These are phyloP conservation scores for Silybum marianum DNA, from an alignment of 129 eudicot genomes.

Conservation along the genomic window DNA sequence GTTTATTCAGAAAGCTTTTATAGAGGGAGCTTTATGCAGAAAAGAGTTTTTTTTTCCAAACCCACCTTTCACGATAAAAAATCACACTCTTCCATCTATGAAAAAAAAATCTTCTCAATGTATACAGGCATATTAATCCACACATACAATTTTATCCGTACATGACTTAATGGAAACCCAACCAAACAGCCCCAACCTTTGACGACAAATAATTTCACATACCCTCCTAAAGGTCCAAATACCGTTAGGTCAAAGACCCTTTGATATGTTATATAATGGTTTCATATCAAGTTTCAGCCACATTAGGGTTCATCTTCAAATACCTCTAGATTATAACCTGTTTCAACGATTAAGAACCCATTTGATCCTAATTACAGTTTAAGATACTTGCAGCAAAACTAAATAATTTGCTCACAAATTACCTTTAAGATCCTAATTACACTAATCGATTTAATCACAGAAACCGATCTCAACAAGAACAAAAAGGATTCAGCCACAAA, in stretches of 20 bases:
- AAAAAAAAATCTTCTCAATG: too few relatives aligned
- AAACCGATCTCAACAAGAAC: not conserved
- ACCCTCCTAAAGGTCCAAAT: not conserved
- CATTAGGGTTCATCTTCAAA: not conserved
- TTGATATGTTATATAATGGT: not conserved
- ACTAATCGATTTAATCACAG: not conserved
- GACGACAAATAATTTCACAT: too few relatives aligned
- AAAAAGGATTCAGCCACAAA: not conserved
- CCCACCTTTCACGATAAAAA: too few relatives aligned
- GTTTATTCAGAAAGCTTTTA: too few relatives aligned
- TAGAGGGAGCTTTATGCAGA: too few relatives aligned
- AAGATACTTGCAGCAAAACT: not conserved
- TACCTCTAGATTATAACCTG: not conserved
- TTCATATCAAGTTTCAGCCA: constrained; percentile 4
- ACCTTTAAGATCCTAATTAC: too few relatives aligned
- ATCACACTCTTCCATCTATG: too few relatives aligned
- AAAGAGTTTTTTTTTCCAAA: too few relatives aligned
- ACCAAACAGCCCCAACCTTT: too few relatives aligned
- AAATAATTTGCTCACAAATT: not conserved
- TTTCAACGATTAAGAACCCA: not conserved
- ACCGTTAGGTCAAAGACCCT: not conserved
- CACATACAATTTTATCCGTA: too few relatives aligned
- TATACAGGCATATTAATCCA: too few relatives aligned
- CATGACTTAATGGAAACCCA: too few relatives aligned
- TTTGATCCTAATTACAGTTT: not conserved